Evolutionary conservation across 768 basidiomycete genomes (phyloP), one percentile per base, ranked within the genome.

Genomic region (Russula virescens): DNA sequence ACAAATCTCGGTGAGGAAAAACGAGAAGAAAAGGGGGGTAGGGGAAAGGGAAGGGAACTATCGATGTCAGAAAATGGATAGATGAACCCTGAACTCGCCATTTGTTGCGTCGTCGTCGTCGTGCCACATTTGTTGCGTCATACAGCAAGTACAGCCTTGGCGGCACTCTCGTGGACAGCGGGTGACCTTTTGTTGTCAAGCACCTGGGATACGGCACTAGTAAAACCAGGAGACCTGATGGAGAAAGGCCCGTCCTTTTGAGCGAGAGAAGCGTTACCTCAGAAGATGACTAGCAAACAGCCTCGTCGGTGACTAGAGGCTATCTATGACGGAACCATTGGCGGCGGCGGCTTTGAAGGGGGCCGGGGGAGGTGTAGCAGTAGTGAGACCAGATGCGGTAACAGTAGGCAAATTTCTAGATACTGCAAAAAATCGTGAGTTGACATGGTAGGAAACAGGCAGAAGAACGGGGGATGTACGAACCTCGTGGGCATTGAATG

Each of bases 121-220:
- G n/a, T n/a, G n/a, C n/a, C n/a, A n/a, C n/a, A n/a, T n/a, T n/a
- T n/a, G n/a, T n/a, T n/a, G n/a, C n/a, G n/a, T n/a, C n/a, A n/a
- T n/a, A 97, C 77, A 46, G 80, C 77, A 56, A 77, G 74, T 71
- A 97, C 77, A 73, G 88, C 83, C 72, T 80, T 76, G 55, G 88
- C 88, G 58, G 93, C 94, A 69, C 87, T 91, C 76, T 98, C 91
- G 73, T 94, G 93, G 66, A 88, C 83, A 65, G 87, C 89, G 56
- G 93, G 87, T 19, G 89, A 91, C 80, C 94, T 97, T 85, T 98
- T 98, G 86, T 97, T 92, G 75, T 80, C 81, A 66, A 97, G 85
- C 57, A 91, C 94, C 80, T 89, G 91, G 75, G 91, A 70, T 66
- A 84, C 75, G 69, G 91, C 88, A 58, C 86, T 86, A 42, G 76